These are phyloP conservation scores for Poa annua DNA, from an alignment of 176 grass and related monocot genomes.

Conservation along the genomic window DNA sequence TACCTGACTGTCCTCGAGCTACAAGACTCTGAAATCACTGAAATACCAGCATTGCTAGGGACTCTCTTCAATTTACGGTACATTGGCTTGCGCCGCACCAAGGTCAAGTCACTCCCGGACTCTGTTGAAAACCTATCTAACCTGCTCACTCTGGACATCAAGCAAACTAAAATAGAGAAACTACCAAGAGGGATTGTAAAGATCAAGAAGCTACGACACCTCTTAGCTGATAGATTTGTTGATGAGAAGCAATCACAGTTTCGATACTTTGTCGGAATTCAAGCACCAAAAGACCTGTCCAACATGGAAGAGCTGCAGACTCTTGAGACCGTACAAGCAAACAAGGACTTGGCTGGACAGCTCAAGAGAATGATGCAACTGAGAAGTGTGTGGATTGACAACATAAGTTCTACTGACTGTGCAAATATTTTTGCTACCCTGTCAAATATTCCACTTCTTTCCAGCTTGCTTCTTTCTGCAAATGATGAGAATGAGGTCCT, in stretches of 20 bases:
- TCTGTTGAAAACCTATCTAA: constrained; percentile 27
- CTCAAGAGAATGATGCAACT: not conserved
- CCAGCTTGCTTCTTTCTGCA: constrained; percentile 41
- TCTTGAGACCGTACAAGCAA: constrained; percentile 30
- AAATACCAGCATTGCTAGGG: constrained; percentile 11
- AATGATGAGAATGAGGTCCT: constrained; percentile 32
- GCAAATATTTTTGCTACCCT: constrained; percentile 28
- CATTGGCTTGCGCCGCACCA: constrained; percentile 18
- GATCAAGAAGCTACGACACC: constrained; percentile 14
- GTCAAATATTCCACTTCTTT: constrained; percentile 32
- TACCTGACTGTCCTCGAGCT: constrained; percentile 37
- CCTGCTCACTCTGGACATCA: constrained; percentile 28
- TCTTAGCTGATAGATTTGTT: constrained; percentile 20
- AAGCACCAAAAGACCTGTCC: constrained; percentile 10
- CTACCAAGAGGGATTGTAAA: constrained; percentile 20
- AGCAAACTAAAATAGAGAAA: constrained; percentile 27
- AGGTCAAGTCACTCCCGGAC: constrained; percentile 12
- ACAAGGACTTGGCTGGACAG: constrained; percentile 11
- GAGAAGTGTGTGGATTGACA: constrained; percentile 39
- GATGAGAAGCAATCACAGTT: constrained; percentile 15
- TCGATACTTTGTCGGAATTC: constrained; percentile 7
- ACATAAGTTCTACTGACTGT: constrained; percentile 22
- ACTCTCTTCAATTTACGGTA: constrained; percentile 25
- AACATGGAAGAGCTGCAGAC: constrained; percentile 18
- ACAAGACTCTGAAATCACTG: constrained; percentile 29